Base-by-base conservation (phyloP, 2,329 filamentous ascomycete species). In the Ophiosphaerella narmari region DNA sequence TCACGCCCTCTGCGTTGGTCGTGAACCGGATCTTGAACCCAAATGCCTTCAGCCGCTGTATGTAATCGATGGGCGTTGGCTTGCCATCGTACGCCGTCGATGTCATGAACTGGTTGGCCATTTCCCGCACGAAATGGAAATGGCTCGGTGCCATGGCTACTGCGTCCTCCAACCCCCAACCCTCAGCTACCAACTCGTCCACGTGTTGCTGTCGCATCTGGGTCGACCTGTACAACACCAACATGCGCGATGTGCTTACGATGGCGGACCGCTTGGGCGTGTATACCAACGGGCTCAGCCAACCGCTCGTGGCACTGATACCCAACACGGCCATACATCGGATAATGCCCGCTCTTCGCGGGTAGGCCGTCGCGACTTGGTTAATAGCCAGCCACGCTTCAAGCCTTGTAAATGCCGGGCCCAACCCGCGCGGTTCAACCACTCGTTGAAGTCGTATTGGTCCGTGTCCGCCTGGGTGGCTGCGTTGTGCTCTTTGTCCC, bases 271-370 rank as follows among this genome's bases (percentile, higher is more conserved):
- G 24, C 46, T 49, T 49, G 9, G 46, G 50, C 26, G 50, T 52
- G 34, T 52, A 52, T 36, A 43, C 24, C 13, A 51, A 42, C 24
- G 34, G 41, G 43, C 42, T 45, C 18, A 53, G 32, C 50, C 32
- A 53, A 9, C 42, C 32, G 29, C 31, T 31, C 12, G 43, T 13
- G 4, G 29, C 23, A 24, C 44, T 47, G 12, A 54, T 39, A 4
- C 46, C 51, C 37, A 54, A 23, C 9, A 54, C 43, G 1, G 43
- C 46, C 18, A 54, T 50, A 14, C 46, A 31, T 26, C 51, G 50
- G 21, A 54, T 36, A 54, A 32, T 35, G 36, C 43, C 8, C 24
- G 18, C 33, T 54, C 40, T 5, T 31, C 29, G 9, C 29, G 13
- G 4, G 14, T 45, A 5, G 52, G 48, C 40, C 34, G 42, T 12